phyloP scores from a whole-genome alignment of 352 stramenopile genomes.

The Globisporangium sylvaticum region DNA sequence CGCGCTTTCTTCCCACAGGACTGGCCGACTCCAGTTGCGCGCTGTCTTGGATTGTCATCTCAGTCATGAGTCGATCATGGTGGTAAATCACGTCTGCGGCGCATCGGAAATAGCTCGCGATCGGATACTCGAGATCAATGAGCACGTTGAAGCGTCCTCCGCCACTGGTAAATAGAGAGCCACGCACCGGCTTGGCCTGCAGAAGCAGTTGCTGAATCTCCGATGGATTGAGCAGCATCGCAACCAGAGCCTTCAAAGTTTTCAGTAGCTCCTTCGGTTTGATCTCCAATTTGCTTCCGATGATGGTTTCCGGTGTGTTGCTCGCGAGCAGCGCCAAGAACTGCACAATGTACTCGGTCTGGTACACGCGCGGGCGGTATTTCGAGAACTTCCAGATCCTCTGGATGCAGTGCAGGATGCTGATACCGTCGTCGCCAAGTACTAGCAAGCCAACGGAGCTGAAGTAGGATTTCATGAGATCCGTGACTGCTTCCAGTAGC shows the following conservation, averaged over 20 bases:
- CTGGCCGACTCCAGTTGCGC: background rate
- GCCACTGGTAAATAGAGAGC: slow-evolving; percentile 8
- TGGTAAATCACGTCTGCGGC: slow-evolving; percentile 49
- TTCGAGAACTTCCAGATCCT: slow-evolving; percentile 47
- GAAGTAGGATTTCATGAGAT: slow-evolving; percentile 42
- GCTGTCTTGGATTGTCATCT: slow-evolving; percentile 3
- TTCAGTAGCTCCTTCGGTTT: slow-evolving; percentile 28
- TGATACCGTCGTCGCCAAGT: slow-evolving; percentile 30
- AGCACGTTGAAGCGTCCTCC: slow-evolving; percentile 4
- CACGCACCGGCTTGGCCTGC: slow-evolving; percentile 25
- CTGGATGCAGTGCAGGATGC: slow-evolving; percentile 60
- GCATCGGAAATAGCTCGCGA: slow-evolving; percentile 42
- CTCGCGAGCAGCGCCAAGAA: slow-evolving; percentile 57
- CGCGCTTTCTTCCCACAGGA: slow-evolving; percentile 7
- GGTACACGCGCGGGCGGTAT: slow-evolving; percentile 26
- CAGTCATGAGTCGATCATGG: slow-evolving; percentile 47
- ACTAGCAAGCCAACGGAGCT: slow-evolving; percentile 37
- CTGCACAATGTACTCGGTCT: slow-evolving; percentile 55
- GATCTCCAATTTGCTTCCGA: slow-evolving; percentile 24
- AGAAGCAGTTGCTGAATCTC: slow-evolving; percentile 45
- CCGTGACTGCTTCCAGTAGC: slow-evolving; percentile 51
- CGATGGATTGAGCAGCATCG: slow-evolving; percentile 35
- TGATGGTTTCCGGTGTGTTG: slow-evolving; percentile 29
- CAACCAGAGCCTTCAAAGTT: slow-evolving; percentile 38
- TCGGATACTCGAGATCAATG: slow-evolving; percentile 39